A percentile compares a stretch with the other conserved stretches of the same genome.
phyloP scores from a whole-genome alignment of 2,329 filamentous ascomycete species.

The Cercospora nicotianae region DNA sequence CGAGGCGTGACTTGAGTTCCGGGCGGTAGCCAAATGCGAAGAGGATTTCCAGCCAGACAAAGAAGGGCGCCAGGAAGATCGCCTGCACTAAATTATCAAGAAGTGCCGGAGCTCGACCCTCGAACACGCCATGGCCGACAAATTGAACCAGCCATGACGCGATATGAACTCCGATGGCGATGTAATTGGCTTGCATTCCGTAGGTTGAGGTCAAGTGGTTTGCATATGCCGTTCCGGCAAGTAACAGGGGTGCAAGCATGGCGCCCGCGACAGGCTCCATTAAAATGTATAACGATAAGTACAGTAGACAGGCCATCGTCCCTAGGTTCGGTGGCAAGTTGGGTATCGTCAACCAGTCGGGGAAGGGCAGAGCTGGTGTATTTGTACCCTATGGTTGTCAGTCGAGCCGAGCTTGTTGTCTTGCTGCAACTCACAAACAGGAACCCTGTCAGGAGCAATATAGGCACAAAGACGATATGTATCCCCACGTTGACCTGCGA shows the following conservation, averaged over 20 bases:
- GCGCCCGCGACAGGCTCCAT: conserved; percentile 91
- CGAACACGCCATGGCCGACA: conserved; percentile 84
- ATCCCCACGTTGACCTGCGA: conserved; percentile 70
- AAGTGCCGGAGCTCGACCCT: conserved; percentile 82
- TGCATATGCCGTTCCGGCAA: conserved; percentile 70
- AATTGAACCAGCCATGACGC: conserved; percentile 87
- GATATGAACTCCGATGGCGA: conserved; percentile 68
- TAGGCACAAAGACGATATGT: conserved; percentile 76
- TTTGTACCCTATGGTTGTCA: conserved; percentile 54
- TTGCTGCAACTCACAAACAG: conserved; percentile 60
- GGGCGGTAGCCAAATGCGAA: conserved; percentile 89
- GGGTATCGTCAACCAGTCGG: conserved; percentile 54
- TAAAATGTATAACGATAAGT: conserved; percentile 79
- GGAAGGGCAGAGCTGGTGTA: conserved; percentile 55
- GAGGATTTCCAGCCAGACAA: conserved; percentile 93
- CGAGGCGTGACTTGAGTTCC: conserved; percentile 78
- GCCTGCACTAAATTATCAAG: conserved; percentile 91
- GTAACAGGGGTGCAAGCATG: conserved; percentile 70
- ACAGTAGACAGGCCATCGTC: conserved; percentile 60
- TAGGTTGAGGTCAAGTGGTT: conserved; percentile 72
- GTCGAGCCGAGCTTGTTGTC: not conserved
- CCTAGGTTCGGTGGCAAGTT: conserved; percentile 62
- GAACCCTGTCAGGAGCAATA: conserved; percentile 70
- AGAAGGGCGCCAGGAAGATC: conserved; percentile 88
- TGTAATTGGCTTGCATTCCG: conserved; percentile 60